phyloP scores from a whole-genome alignment of 768 basidiomycete genomes.

The Pulveroboletus ravenelii region DNA sequence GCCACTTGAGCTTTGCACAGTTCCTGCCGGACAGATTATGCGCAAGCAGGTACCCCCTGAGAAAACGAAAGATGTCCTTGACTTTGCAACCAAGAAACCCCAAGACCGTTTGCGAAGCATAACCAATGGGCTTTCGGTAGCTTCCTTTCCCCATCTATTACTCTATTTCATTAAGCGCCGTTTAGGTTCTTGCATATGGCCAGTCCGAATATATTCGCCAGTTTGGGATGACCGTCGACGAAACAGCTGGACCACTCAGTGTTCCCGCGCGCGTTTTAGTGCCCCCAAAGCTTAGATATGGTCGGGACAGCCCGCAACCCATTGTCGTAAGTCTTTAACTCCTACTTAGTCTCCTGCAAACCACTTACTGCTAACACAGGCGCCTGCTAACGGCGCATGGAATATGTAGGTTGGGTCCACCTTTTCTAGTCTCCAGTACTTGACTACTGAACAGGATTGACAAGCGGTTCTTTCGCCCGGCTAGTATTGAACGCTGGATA shows the following conservation, averaged over 20 bases:
- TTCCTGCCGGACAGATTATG: conserved; percentile 65
- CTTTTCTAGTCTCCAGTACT: not conserved
- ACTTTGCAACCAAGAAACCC: conserved; percentile 65
- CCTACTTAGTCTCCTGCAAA: not conserved
- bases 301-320: conserved; percentile 47
- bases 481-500: conserved; percentile 51
- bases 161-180: not conserved
- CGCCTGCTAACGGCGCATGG: conserved; percentile 67
- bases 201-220: conserved; percentile 71
- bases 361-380: conserved; percentile 31
- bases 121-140: conserved; percentile 47
- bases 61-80: conserved; percentile 56
- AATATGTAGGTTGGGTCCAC: conserved; percentile 52
- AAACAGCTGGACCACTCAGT: conserved; percentile 47
- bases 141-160: not conserved
- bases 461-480: conserved; percentile 61
- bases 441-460: conserved; percentile 49
- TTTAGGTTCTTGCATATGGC: conserved; percentile 59
- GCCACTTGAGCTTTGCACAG: conserved; percentile 63
- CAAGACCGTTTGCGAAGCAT: conserved; percentile 54
- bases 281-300: conserved; percentile 66
- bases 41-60: conserved; percentile 67
- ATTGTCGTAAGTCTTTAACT: conserved; percentile 45
- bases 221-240: conserved; percentile 64
- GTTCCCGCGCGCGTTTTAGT: conserved; percentile 59